A percentile compares a stretch with the other conserved stretches of the same genome.
Conservation (phyloP, 2,329 filamentous ascomycete genomes). For the Bisporella sp. region DNA sequence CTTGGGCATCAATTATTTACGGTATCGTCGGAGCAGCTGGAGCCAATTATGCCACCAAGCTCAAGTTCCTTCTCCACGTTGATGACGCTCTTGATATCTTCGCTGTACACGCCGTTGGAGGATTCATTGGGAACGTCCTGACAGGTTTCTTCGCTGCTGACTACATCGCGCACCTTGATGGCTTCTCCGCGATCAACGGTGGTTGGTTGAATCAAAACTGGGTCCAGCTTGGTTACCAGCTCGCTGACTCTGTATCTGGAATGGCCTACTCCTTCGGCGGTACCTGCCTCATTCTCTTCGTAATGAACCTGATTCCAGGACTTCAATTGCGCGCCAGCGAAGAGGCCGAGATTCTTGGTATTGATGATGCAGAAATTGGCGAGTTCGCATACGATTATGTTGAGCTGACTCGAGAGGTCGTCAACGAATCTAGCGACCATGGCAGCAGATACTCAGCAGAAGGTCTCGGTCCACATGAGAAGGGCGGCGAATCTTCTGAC, state of each 20-base stretch:
- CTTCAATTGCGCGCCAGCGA: slow-evolving; percentile 67
- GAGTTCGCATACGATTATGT: slow-evolving; percentile 94
- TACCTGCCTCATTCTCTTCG: slow-evolving; percentile 71
- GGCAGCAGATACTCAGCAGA: slow-evolving; percentile 7
- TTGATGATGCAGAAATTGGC: slow-evolving; percentile 85
- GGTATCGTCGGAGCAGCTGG: slow-evolving; percentile 68
- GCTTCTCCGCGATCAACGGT: slow-evolving; percentile 57
- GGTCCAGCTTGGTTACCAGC: slow-evolving; percentile 75
- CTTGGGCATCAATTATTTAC: slow-evolving; percentile 77
- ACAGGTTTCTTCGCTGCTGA: slow-evolving; percentile 80
- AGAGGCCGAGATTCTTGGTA: slow-evolving; percentile 76
- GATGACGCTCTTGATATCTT: slow-evolving; percentile 89
- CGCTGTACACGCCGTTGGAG: slow-evolving; percentile 73
- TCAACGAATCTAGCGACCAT: slow-evolving; percentile 23
- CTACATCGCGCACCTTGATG: slow-evolving; percentile 78
- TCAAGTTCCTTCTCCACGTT: slow-evolving; percentile 75
- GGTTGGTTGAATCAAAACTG: slow-evolving; percentile 83
- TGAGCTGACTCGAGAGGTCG: slow-evolving; percentile 65
- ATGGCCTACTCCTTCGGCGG: slow-evolving; percentile 71
- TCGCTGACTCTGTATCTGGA: slow-evolving; percentile 73
- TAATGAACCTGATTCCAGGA: slow-evolving; percentile 73
- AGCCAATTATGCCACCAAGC: slow-evolving; percentile 86
- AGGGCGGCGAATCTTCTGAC: neutral
- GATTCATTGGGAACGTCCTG: slow-evolving; percentile 70
- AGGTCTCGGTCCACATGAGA: neutral